phyloP scores from a whole-genome alignment of 305 asterid species.

The Lippia alba region DNA sequence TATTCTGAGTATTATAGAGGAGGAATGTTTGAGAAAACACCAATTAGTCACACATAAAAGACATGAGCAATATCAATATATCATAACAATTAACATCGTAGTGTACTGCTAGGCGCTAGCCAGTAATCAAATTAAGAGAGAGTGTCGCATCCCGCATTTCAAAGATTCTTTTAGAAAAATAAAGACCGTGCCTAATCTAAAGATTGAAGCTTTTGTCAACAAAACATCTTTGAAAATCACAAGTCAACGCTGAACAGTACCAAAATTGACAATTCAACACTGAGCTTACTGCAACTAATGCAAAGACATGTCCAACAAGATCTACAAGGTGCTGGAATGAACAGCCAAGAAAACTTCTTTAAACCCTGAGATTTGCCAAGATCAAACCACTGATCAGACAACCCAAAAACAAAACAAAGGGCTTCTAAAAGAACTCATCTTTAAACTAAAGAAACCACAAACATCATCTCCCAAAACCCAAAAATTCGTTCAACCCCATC shows the following conservation, averaged over 20 bases:
- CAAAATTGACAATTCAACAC: neutral
- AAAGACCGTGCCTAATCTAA: neutral
- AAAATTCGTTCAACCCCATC: neutral
- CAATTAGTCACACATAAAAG: too few species aligned
- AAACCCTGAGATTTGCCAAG: neutral
- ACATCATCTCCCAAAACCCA: neutral
- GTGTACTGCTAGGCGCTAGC: neutral
- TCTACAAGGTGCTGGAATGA: neutral
- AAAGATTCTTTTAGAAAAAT: neutral
- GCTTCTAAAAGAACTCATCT: conserved; percentile 3
- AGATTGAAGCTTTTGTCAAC: neutral
- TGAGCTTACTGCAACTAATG: neutral
- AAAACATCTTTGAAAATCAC: neutral
- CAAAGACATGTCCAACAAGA: neutral
- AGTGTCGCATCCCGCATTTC: neutral
- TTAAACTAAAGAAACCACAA: conserved; percentile 7
- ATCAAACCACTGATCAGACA: neutral
- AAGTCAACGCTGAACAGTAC: neutral
- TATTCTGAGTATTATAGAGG: neutral
- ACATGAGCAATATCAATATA: neutral
- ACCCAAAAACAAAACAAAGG: neutral
- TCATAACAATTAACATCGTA: neutral
- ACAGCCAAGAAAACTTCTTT: neutral
- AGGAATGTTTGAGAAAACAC: neutral
- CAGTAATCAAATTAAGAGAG: neutral